Evolutionary conservation across 2,329 filamentous ascomycete genomes (phyloP).

Genomic region (Epichloe glyceriae): DNA sequence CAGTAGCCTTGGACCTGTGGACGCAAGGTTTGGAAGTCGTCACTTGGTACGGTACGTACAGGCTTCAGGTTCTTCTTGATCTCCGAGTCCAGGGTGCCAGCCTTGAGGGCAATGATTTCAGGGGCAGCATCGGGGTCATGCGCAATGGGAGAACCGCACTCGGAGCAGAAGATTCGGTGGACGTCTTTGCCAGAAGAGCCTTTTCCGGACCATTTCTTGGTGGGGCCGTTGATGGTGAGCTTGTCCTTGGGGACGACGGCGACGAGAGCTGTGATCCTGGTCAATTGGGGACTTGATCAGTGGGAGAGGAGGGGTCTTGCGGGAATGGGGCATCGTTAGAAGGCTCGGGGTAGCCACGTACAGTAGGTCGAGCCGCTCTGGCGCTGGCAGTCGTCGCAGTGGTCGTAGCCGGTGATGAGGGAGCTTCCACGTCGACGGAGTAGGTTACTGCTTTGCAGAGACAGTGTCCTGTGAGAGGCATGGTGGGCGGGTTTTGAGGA

Average conservation of each 20-base stretch:
- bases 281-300: not conserved
- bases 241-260: constrained; percentile 53
- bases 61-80: constrained; percentile 58
- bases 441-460: constrained; percentile 63
- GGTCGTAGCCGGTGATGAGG: constrained; percentile 50
- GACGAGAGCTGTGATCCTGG: constrained; percentile 41
- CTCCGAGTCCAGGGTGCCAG: constrained; percentile 47
- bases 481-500: constrained; percentile 23
- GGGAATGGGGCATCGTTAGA: not conserved
- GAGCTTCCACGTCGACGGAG: constrained; percentile 40
- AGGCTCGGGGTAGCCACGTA: constrained; percentile 19
- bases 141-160: constrained; percentile 57
- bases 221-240: constrained; percentile 47
- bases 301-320: not conserved
- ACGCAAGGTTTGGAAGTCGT: not conserved
- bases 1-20: too few species aligned
- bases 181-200: constrained; percentile 50
- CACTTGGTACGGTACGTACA: constrained; percentile 23
- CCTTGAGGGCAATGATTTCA: constrained; percentile 57
- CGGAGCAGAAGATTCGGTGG: constrained; percentile 56
- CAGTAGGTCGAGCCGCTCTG: constrained; percentile 58
- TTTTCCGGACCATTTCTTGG: constrained; percentile 49
- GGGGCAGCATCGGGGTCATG: constrained; percentile 60
- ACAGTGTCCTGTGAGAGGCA: constrained; percentile 57
- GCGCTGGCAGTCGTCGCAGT: constrained; percentile 62